Conservation (phyloP, 345 rosid species). For the Eucalyptus caleyi region DNA sequence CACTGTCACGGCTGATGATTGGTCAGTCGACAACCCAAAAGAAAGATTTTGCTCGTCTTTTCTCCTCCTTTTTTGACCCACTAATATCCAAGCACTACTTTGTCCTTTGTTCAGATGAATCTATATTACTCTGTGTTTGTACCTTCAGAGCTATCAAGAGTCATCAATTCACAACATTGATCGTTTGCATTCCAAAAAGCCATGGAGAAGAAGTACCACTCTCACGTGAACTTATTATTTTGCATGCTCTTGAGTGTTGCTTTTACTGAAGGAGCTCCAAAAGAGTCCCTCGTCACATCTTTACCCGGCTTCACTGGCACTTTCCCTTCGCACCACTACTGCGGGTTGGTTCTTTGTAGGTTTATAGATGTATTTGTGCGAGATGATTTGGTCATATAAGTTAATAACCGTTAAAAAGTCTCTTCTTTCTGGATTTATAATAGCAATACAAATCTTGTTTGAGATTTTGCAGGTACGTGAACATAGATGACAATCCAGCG, state of each 20-base stretch:
- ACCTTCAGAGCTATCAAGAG: not conserved
- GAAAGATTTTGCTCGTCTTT: not conserved
- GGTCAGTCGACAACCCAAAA: not conserved
- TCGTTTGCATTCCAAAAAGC: not conserved
- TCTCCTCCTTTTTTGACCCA: not conserved
- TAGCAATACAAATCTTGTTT: not conserved
- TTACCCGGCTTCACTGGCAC: constrained; percentile 21
- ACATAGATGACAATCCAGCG: constrained; percentile 1
- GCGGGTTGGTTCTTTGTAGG: not conserved
- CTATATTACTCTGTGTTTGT: not conserved
- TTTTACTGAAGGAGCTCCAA: constrained; percentile 8
- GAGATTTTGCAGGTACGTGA: constrained; percentile 18
- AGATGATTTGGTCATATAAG: not conserved
- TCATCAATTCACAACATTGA: not conserved
- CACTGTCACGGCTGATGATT: not conserved
- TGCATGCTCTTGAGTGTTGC: not conserved
- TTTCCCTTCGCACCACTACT: constrained; percentile 12
- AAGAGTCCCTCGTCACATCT: constrained; percentile 2
- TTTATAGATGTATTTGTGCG: constrained; percentile 1
- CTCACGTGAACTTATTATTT: not conserved
- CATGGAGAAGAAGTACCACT: not conserved
- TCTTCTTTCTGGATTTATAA: not conserved
- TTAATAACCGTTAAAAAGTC: not conserved
- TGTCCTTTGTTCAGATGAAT: not conserved
- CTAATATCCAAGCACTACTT: not conserved